A percentile compares a stretch with the other conserved stretches of the same genome.
Conservation (phyloP, 2,329 filamentous ascomycete genomes). For the Fusarium miscanthi region DNA sequence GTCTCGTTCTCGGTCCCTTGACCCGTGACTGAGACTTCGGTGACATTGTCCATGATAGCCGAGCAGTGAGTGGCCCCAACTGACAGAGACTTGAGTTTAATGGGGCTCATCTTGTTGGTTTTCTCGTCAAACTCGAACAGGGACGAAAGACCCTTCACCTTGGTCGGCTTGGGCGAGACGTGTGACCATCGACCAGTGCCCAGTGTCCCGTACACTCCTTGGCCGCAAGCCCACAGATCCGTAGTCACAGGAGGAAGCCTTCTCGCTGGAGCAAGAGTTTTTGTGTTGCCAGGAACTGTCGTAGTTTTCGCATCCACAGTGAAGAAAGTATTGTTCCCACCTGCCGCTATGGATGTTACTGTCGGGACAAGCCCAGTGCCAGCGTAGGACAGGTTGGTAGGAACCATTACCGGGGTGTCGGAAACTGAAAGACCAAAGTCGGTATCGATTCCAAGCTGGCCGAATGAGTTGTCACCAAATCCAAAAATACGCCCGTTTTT, state of each 20-base stretch:
- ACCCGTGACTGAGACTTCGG: slow-evolving; percentile 68
- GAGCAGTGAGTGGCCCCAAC: slow-evolving; percentile 84
- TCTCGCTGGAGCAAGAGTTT: slow-evolving; percentile 46
- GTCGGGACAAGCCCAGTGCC: slow-evolving; percentile 70
- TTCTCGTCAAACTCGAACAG: slow-evolving; percentile 89
- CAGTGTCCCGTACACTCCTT: slow-evolving; percentile 84
- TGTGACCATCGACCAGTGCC: slow-evolving; percentile 93
- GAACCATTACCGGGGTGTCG: slow-evolving; percentile 77
- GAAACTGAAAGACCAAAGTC: slow-evolving; percentile 69
- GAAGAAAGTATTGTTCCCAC: slow-evolving; percentile 88
- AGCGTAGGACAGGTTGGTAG: slow-evolving; percentile 78
- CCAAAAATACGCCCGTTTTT: slow-evolving; percentile 81
- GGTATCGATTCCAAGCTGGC: slow-evolving; percentile 88
- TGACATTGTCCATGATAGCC: slow-evolving; percentile 85
- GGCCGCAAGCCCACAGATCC: slow-evolving; percentile 89
- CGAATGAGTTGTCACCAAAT: slow-evolving; percentile 91
- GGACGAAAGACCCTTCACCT: slow-evolving; percentile 84
- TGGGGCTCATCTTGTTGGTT: slow-evolving; percentile 75
- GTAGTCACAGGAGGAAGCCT: slow-evolving; percentile 48
- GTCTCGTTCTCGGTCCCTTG: slow-evolving; percentile 72
- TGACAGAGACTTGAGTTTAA: slow-evolving; percentile 77
- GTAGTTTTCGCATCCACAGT: slow-evolving; percentile 79
- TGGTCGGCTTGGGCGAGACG: slow-evolving; percentile 78
- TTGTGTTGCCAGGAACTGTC: slow-evolving; percentile 20
- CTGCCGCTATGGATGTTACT: slow-evolving; percentile 84